Percentiles rank a stretch among this genome's conserved stretches.
phyloP scores from a whole-genome alignment of 2,329 filamentous ascomycete species.

The Tympanopsis confertula region DNA sequence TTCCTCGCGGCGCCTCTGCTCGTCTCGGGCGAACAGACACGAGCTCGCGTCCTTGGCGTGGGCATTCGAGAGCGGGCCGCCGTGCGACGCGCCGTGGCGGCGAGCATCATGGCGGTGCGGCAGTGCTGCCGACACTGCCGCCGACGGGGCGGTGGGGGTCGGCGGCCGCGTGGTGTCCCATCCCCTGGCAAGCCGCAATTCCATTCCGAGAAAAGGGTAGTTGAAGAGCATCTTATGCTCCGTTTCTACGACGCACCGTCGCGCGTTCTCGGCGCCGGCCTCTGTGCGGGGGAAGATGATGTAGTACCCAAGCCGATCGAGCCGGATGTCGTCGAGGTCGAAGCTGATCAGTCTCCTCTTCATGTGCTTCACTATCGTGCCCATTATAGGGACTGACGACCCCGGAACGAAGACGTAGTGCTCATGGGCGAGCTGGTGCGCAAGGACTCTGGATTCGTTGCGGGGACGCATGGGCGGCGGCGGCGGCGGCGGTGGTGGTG shows the following conservation, averaged over 20 bases:
- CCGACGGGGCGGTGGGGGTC: no score
- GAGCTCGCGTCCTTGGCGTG: conserved; percentile 13
- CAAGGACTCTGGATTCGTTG: conserved; percentile 55
- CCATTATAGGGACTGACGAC: conserved; percentile 74
- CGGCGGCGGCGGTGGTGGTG: conserved; percentile 23
- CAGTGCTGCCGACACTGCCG: no score
- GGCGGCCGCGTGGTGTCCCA: no score
- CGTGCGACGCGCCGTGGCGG: no score
- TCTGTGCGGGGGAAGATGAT: conserved; percentile 76
- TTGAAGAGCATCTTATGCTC: conserved; percentile 81
- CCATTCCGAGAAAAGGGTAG: no score
- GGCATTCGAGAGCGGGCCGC: conserved; percentile 23
- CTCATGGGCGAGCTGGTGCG: conserved; percentile 59
- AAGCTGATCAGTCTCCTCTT: conserved; percentile 80
- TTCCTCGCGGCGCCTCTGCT: conserved; percentile 51
- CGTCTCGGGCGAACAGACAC: conserved; percentile 45
- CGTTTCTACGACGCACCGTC: conserved; percentile 66
- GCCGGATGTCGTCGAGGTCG: conserved; percentile 69
- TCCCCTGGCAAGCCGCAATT: no score
- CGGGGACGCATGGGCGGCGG: conserved; percentile 37
- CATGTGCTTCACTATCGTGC: conserved; percentile 77
- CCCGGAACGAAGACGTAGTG: conserved; percentile 89
- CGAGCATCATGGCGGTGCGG: no score
- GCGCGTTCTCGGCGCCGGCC: conserved; percentile 67
- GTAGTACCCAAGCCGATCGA: conserved; percentile 81